Conservation (phyloP, 345 rosid species). For the Eucalyptus erythrocorys region DNA sequence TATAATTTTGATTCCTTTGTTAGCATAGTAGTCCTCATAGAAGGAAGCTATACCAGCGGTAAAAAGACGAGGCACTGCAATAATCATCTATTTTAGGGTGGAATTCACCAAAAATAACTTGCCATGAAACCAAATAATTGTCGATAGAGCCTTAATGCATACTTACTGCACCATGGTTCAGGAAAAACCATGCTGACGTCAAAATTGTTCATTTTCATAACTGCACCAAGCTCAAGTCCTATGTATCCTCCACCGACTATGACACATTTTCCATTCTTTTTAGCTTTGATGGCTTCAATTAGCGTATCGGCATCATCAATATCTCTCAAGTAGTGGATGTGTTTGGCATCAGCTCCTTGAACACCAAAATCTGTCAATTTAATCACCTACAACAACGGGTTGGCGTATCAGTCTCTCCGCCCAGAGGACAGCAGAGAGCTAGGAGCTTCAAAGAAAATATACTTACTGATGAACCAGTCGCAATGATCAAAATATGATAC, state of each 20-base stretch:
- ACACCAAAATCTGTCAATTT: conserved; percentile 87
- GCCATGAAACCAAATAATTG: neutral
- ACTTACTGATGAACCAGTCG: conserved; percentile 89
- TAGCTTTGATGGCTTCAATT: conserved; percentile 66
- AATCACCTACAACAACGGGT: conserved; percentile 42
- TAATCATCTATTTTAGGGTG: neutral
- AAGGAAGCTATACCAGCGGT: conserved; percentile 86
- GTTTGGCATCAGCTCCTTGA: conserved; percentile 86
- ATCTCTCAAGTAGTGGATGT: conserved; percentile 82
- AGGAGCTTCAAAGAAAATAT: neutral
- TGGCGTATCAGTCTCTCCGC: neutral
- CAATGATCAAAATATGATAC: conserved; percentile 59
- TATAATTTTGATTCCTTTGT: conserved; percentile 74
- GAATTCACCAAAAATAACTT: neutral
- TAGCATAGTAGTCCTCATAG: conserved; percentile 83
- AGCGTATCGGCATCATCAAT: conserved; percentile 81
- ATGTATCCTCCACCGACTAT: conserved; percentile 98
- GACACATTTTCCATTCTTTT: conserved; percentile 87
- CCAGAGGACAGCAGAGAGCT: neutral
- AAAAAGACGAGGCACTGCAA: conserved; percentile 97
- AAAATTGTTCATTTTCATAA: conserved; percentile 47
- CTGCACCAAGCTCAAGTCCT: conserved; percentile 95
- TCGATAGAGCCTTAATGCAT: neutral
- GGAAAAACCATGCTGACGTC: conserved; percentile 97
- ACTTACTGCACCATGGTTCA: conserved; percentile 99